Evolutionary conservation across 2,329 filamentous ascomycete genomes (phyloP), one percentile per base, ranked within the genome.

Genomic region (Scortechinia acanthostroma): DNA sequence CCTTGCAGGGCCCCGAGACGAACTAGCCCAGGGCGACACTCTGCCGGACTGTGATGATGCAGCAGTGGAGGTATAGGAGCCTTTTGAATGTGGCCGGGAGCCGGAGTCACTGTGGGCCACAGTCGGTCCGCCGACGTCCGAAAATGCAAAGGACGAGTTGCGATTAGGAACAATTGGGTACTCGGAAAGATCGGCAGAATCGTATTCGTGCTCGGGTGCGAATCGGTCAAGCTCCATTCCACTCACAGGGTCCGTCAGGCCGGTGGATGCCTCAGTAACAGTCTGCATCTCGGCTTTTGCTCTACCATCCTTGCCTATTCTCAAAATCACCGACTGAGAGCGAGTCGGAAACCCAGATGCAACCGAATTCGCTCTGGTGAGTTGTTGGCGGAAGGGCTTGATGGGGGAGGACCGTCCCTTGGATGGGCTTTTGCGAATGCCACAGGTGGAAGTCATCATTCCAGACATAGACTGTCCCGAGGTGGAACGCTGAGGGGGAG

Each of bases 281-380:
- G 63, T 48, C 45, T 63, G 61, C 55, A 67, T 65, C 47, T 69
- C 64, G 3, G 68, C 64, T 53, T 66, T 71, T 21, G 69, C 69
- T 46, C 68, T 58, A 14, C 69, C 69, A 51, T 70, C 67, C 43
- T 64, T 62, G 47, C 68, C 68, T 48, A 73, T 70, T n/a, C 61
- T 65, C 19, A 73, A 57, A 3, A 69, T 59, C 16, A 73, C 54
- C 4, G 66, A 68, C 23, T 60, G 60, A 19, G 66, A 63, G 2
- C 62, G 62, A 35, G 53, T 53, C 25, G 62, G 57, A 21, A 63
- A 17, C 10, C n/a, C 42, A 4, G 56, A 48, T 15, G 60, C 57
- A 19, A 54, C 47, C 4, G 63, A 62, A 46, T 53, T 58, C 4
- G 62, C 52, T 21, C 61, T 58, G n/a, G 54, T 46, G 21, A 60